Conservation (phyloP, 176 grass and related monocot species). For the Coix lacrymajobi region DNA sequence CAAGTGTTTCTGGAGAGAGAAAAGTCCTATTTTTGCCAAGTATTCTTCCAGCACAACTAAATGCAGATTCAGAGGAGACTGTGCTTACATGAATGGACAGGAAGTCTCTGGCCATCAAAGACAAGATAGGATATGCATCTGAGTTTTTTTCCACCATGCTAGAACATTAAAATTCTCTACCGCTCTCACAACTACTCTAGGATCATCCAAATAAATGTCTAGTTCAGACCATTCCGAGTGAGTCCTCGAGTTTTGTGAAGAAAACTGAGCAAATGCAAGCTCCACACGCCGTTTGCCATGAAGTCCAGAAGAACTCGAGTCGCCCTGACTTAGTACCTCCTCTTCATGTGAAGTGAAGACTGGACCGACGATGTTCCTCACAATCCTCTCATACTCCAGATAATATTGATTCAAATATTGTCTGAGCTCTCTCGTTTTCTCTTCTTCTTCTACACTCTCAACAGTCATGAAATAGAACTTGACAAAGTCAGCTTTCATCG, state of each 20-base stretch:
- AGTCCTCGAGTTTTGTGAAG: not conserved
- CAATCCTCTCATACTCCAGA: not conserved
- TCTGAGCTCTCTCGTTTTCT: not conserved
- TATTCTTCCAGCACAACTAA: too few relatives aligned
- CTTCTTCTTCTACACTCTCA: not conserved
- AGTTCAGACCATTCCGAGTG: not conserved
- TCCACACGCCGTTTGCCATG: not conserved
- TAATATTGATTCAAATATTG: not conserved
- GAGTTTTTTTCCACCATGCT: too few relatives aligned
- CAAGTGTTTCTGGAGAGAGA: too few relatives aligned
- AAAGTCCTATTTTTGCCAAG: too few relatives aligned
- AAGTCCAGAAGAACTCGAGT: not conserved
- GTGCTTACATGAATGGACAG: too few relatives aligned
- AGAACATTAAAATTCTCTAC: too few relatives aligned
- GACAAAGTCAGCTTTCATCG: not conserved
- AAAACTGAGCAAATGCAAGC: not conserved
- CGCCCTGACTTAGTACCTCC: not conserved
- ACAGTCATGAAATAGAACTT: not conserved
- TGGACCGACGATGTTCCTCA: not conserved
- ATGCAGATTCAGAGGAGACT: too few relatives aligned
- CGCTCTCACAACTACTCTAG: too few relatives aligned
- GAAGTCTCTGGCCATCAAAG: too few relatives aligned
- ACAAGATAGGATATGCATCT: too few relatives aligned
- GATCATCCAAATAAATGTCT: not conserved
- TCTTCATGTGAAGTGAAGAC: not conserved